Percentiles rank a stretch among this genome's conserved stretches.
phyloP scores from a whole-genome alignment of 306 rosid genomes.

The Hippophae gyantsensis region DNA sequence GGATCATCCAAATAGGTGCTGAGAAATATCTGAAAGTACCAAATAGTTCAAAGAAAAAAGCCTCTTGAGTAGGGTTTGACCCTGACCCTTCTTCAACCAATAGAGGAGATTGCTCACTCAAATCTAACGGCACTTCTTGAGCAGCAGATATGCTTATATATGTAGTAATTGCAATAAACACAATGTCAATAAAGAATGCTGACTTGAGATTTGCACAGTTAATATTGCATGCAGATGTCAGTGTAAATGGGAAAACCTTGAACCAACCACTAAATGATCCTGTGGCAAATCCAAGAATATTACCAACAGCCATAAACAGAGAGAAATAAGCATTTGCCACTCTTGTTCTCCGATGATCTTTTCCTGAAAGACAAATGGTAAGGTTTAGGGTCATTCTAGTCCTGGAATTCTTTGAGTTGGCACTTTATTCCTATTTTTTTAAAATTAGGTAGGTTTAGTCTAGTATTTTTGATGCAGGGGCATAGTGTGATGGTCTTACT shows the following conservation, averaged over 20 bases:
- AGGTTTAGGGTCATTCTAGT: not conserved
- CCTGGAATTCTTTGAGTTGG: no score
- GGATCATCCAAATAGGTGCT: constrained; percentile 55
- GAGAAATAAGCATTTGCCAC: constrained; percentile 96
- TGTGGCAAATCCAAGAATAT: constrained; percentile 80
- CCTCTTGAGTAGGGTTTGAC: constrained; percentile 58
- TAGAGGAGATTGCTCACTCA: constrained; percentile 20
- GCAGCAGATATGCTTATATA: constrained; percentile 55
- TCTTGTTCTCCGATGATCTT: constrained; percentile 82
- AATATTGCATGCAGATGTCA: constrained; percentile 51
- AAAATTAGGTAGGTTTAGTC: no score
- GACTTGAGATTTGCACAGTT: constrained; percentile 98
- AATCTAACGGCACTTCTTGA: constrained; percentile 59
- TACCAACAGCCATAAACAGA: constrained; percentile 89
- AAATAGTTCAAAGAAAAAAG: constrained; percentile 82
- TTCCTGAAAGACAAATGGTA: constrained; percentile 42
- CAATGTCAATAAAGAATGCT: constrained; percentile 61
- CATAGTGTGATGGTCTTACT: no score
- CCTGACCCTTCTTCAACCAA: constrained; percentile 39
- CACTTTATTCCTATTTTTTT: no score
- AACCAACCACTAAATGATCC: constrained; percentile 85
- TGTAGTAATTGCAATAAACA: constrained; percentile 58
- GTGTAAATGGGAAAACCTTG: constrained; percentile 64
- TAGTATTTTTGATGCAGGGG: no score
- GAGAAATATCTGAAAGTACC: constrained; percentile 83